Conservation (phyloP, 176 grass and related monocot genomes). For the Metroxylon sagu region DNA sequence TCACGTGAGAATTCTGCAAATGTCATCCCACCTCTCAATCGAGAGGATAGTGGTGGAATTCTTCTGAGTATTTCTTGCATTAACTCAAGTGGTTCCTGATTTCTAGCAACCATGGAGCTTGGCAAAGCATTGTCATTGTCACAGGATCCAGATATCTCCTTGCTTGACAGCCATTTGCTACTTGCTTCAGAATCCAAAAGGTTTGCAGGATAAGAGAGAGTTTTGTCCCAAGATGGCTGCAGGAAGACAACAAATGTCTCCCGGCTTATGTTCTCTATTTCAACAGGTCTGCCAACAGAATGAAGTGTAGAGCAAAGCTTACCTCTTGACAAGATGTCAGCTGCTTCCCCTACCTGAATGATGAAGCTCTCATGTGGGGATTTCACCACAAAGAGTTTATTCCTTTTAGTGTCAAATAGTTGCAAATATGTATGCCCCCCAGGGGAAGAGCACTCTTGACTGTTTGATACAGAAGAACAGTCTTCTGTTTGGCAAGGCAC, state of each 20-base stretch:
- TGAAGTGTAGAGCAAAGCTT: conserved; percentile 75
- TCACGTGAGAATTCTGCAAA: conserved; percentile 86
- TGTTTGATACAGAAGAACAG: conserved; percentile 8
- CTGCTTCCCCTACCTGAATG: conserved; percentile 77
- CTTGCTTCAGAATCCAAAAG: conserved; percentile 20
- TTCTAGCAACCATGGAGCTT: background rate
- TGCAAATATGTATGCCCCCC: conserved; percentile 57
- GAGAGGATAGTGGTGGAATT: conserved; percentile 48
- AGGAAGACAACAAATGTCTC: conserved; percentile 85
- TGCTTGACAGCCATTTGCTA: background rate
- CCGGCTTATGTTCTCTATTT: conserved; percentile 41
- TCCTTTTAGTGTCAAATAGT: conserved; percentile 40
- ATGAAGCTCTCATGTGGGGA: conserved; percentile 62
- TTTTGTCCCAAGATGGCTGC: conserved; percentile 81
- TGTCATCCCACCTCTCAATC: conserved; percentile 78
- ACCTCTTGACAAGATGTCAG: conserved; percentile 62
- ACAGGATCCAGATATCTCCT: background rate
- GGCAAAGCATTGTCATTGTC: conserved; percentile 2
- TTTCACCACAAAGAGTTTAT: conserved; percentile 49
- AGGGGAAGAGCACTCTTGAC: conserved; percentile 34
- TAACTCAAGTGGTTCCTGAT: background rate
- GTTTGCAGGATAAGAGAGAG: conserved; percentile 26
- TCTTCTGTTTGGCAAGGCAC: conserved; percentile 20
- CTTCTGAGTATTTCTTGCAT: conserved; percentile 49
- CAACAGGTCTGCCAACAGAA: conserved; percentile 46